Evolutionary conservation across 352 stramenopile species (phyloP).

Genomic region (Pythium aphanidermatum): DNA sequence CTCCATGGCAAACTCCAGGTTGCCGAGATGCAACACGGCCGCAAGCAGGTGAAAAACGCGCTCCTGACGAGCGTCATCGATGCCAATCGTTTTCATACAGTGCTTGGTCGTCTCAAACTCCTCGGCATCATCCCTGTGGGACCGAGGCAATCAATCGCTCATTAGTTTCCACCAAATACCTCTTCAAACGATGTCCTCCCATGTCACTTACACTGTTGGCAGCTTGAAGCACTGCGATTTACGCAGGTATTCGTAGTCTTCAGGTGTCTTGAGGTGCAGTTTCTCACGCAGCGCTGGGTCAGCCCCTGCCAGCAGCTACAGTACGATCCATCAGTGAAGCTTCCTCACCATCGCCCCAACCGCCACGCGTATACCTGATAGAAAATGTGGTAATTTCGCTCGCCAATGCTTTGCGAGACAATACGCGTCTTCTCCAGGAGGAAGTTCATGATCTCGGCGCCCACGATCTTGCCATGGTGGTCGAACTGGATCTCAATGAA

Average conservation of each 20-base stretch:
- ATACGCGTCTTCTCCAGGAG: conserved; percentile 90
- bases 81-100: conserved; percentile 87
- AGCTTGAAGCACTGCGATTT: conserved; percentile 86
- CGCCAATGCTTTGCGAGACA: conserved; percentile 83
- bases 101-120: conserved; percentile 81
- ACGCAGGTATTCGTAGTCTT: conserved; percentile 85
- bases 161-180: conserved; percentile 2
- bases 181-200: background rate
- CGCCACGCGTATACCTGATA: no score
- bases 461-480: conserved; percentile 88
- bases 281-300: conserved; percentile 59
- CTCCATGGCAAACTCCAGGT: conserved; percentile 81
- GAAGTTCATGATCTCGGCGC: conserved; percentile 89
- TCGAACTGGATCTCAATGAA: conserved; percentile 97
- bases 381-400: conserved; percentile 98
- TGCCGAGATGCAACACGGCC: conserved; percentile 83
- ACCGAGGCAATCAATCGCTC: background rate
- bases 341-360: no score
- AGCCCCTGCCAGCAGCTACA: conserved; percentile 67
- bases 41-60: conserved; percentile 85
- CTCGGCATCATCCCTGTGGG: conserved; percentile 51
- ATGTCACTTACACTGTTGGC: conserved; percentile 44
- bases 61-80: conserved; percentile 68
- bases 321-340: background rate
- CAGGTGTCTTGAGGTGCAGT: conserved; percentile 60